Evolutionary conservation across 2,329 filamentous ascomycete species (phyloP), one percentile per base, ranked within the genome.

Genomic region (Hirsutella thompsonii): DNA sequence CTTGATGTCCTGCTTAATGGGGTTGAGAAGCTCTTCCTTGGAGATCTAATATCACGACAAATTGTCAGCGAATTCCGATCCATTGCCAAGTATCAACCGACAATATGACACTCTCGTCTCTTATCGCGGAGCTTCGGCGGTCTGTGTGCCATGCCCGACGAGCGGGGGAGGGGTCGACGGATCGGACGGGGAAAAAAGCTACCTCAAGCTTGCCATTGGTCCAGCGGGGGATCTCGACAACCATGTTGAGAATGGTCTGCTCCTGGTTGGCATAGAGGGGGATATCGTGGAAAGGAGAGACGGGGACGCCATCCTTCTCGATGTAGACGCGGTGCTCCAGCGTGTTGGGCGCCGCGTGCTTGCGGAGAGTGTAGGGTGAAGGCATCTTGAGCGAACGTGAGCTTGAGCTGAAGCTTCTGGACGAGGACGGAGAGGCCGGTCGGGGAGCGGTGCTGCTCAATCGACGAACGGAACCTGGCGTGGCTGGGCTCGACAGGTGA

Each of bases 131-230:
- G n/a, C n/a, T n/a, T n/a, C n/a, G 18, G 28, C 14, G 18, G 11
- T 19, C 14, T n/a, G 16, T 26, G n/a, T 35, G 21, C 18, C 21
- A 13, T 20, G 37, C 11, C 21, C 9, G 14, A 14, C 18, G 32
- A 18, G 32, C 9, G 14, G 32, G 18, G 18, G 14, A 18, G 32
- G 13, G 32, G 32, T 6, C 16, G 32, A 18, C n/a, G 10, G 32
- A 18, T 16, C 13, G 32, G 14, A 26, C 20, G 23, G 33, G 32
- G n/a, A n/a, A 18, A 16, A 35, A 41, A 40, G 82, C 53, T 66
- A 94, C 90, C 84, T 98, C 92, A 68, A 93, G 85, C 81, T 98
- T 98, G 59, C 84, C 92, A 70, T 98, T 98, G 73, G 90, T 94
- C 92, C 92, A 98, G 72, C 92, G 83, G 58, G 92, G 92, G 58